Conservation (phyloP, 371 early-diverging fungal genomes). For the Nematocida homosporus region DNA sequence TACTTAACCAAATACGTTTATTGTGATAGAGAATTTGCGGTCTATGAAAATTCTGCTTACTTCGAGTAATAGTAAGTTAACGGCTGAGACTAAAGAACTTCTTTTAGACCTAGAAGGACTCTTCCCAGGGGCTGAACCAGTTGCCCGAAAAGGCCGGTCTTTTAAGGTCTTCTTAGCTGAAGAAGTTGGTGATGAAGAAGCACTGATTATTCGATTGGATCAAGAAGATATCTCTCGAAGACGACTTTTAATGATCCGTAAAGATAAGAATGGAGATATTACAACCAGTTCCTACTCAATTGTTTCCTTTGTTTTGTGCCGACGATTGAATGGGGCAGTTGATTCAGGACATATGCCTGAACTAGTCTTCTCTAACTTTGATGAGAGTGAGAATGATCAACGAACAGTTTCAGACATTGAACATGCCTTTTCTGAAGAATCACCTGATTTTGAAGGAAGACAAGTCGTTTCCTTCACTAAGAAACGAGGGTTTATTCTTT, state of each 20-base stretch:
- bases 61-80: constrained; percentile 45
- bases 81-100: constrained; percentile 40
- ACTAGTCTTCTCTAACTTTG: constrained; percentile 34
- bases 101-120: constrained; percentile 42
- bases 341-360: constrained; percentile 55
- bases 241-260: constrained; percentile 27
- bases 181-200: constrained; percentile 44
- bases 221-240: constrained; percentile 22
- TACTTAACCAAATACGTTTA: no score
- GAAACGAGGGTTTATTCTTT: constrained; percentile 51
- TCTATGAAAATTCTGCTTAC: constrained; percentile 50
- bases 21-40: not conserved
- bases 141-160: constrained; percentile 12
- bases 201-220: constrained; percentile 43
- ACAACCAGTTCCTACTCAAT: constrained; percentile 50
- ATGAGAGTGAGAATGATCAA: constrained; percentile 40
- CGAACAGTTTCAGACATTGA: constrained; percentile 22
- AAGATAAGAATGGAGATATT: constrained; percentile 19
- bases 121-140: constrained; percentile 42
- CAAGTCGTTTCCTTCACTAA: constrained; percentile 55
- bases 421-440: constrained; percentile 18
- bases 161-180: constrained; percentile 42
- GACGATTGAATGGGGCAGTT: constrained; percentile 22
- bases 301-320: constrained; percentile 32
- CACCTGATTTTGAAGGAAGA: constrained; percentile 51